A percentile compares a stretch with the other conserved stretches of the same genome.
These are phyloP conservation scores for Rhodotorula sp. DNA, from an alignment of 1,284 basidiomycete species.

Conservation along the genomic window DNA sequence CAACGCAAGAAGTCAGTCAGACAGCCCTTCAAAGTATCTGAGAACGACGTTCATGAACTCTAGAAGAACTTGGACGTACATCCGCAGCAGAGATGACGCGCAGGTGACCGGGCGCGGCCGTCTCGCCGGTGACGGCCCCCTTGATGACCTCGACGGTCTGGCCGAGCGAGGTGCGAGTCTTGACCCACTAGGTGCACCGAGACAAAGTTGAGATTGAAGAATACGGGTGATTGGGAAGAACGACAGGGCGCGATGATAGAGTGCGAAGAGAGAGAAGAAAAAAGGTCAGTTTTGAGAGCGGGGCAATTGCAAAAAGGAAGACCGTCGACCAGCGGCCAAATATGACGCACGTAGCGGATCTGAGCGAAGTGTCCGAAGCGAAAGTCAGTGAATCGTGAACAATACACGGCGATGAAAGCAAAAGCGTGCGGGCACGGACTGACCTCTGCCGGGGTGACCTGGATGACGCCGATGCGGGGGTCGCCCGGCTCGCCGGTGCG, in stretches of 20 bases:
- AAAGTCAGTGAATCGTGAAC: no score
- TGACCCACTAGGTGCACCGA: no score
- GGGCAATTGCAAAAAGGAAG: rapidly evolving
- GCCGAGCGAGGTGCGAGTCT: constrained; percentile 55
- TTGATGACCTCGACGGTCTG: constrained; percentile 59
- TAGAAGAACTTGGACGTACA: neutral
- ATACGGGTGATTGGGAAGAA: no score
- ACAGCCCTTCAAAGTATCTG: no score
- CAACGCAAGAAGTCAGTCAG: neutral
- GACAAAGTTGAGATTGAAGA: no score
- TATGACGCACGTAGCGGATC: constrained; percentile 59
- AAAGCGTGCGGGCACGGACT: no score
- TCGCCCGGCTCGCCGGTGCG: constrained; percentile 78
- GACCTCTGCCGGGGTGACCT: constrained; percentile 72
- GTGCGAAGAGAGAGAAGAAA: no score
- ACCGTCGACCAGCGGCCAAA: neutral
- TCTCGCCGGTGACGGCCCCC: constrained; percentile 59
- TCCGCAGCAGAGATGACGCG: constrained; percentile 56
- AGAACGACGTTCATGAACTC: no score
- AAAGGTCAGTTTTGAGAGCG: neutral
- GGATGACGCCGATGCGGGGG: constrained; percentile 74
- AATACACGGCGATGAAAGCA: no score
- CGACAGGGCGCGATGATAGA: no score
- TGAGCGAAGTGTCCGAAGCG: no score
- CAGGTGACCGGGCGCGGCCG: constrained; percentile 63